Base-by-base conservation (phyloP, 1,284 basidiomycete species). In the Papiliotrema terrestris region DNA sequence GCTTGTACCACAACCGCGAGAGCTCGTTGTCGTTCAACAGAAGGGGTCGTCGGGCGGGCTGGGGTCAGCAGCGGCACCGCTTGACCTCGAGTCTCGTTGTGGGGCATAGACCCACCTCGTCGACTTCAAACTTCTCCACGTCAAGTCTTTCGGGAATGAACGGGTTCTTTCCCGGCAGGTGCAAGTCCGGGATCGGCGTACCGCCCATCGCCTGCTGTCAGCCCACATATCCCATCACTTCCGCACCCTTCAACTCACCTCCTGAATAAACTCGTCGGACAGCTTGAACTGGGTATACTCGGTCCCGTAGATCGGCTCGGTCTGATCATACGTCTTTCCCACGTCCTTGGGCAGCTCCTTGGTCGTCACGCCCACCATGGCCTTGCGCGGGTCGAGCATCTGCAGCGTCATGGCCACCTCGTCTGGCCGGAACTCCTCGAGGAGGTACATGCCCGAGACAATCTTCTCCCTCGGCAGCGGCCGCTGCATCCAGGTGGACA, bases 1-100 rank as follows among this genome's bases (percentile, higher is more conserved):
- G 92, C 81, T 98, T 98, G 78, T 93, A 84, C 93, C 93, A 98
- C 13, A 96, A 76, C 20, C 85, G 81, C 1, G 86, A 88, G 35
- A 87, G 68, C 0, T 83, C 77, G 0, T 85, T 90, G 71, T 91
- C 82, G 26, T 83, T 80, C 52, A 97, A 82, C 55, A 93, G 83
- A 61, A 83, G 79, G 13, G 94, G 94, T 29, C 87, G 83, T 55
- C 83, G 83, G 52, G 83, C 72, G 15, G 88, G 88, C 86, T 91
- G 43, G 29, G 29, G 6, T 32, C 29, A 32, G 29, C 29, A 32
- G 6, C 1, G 14, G 14, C 2, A 26, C 51, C 46, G 46, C 42
- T n/a, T 3, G 14, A 22, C 19, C 2, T 19, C n/a, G 37, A 22
- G 37, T 29, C 43, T 42, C 49, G 15, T 20, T 9, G 67, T 39